Evolutionary conservation across 768 basidiomycete species (phyloP).

Genomic region (Hirschioporus abietinus): DNA sequence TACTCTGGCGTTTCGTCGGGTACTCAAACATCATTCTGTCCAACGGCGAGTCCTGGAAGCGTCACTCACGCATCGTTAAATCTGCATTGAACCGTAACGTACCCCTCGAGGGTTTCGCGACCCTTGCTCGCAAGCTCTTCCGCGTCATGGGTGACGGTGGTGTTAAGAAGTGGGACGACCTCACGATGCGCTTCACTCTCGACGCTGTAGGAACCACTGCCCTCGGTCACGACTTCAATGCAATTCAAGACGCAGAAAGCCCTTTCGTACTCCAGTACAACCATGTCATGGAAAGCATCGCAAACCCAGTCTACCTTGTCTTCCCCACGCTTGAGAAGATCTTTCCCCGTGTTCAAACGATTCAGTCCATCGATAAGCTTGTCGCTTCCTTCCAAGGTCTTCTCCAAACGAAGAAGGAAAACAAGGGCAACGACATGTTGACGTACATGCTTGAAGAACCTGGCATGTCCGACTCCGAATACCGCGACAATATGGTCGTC

Average conservation of each 20-base stretch:
- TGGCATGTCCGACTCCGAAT: constrained; percentile 28
- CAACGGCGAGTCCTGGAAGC: constrained; percentile 33
- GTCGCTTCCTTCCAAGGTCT: constrained; percentile 24
- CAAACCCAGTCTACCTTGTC: constrained; percentile 29
- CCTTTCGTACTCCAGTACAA: constrained; percentile 34
- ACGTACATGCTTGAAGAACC: constrained; percentile 31
- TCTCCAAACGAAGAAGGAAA: constrained; percentile 24
- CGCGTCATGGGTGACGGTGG: constrained; percentile 26
- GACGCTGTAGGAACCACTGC: constrained; percentile 33
- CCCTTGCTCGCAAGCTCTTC: constrained; percentile 28
- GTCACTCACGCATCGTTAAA: constrained; percentile 30
- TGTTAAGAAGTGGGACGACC: constrained; percentile 23
- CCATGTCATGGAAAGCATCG: constrained; percentile 30
- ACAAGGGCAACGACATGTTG: constrained; percentile 30
- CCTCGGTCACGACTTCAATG: constrained; percentile 33
- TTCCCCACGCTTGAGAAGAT: constrained; percentile 26
- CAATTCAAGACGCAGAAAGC: constrained; percentile 23
- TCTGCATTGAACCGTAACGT: constrained; percentile 29
- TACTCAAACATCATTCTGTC: constrained; percentile 32
- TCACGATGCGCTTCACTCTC: constrained; percentile 26
- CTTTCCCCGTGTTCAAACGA: constrained; percentile 24
- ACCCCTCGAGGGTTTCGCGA: constrained; percentile 29
- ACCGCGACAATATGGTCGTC: constrained; percentile 31
- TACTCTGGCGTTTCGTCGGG: constrained; percentile 32
- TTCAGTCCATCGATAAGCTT: constrained; percentile 26